These are phyloP conservation scores for Hortiboletus rubellus DNA, from an alignment of 1,284 basidiomycete species.

Conservation along the genomic window DNA sequence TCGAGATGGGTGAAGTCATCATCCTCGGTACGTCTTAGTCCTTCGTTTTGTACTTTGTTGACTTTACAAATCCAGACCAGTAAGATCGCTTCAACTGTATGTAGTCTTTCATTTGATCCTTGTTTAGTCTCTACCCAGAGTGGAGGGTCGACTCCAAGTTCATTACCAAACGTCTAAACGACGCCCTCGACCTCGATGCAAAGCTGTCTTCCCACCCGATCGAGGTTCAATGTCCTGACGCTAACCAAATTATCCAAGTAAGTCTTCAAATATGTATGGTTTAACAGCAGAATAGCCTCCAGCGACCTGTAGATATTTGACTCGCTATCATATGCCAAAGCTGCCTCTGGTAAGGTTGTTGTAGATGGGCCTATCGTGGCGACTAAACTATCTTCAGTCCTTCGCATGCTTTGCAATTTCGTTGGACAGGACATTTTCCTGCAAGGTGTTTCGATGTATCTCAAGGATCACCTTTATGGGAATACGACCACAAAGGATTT, in stretches of 20 bases:
- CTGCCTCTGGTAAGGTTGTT: constrained; percentile 61
- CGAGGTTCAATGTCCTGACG: constrained; percentile 89
- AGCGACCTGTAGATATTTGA: constrained; percentile 71
- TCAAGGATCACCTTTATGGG: constrained; percentile 83
- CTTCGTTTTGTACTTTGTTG: neutral
- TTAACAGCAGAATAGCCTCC: neutral
- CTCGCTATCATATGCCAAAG: constrained; percentile 83
- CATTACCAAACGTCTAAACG: constrained; percentile 59
- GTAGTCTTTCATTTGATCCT: constrained; percentile 5
- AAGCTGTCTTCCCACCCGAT: constrained; percentile 94
- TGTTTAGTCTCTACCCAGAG: constrained; percentile 67
- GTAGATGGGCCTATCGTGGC: neutral
- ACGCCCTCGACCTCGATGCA: constrained; percentile 81
- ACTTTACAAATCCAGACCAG: constrained; percentile 45
- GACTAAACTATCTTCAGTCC: constrained; percentile 47
- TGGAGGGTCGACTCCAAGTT: constrained; percentile 76
- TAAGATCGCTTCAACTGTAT: constrained; percentile 19
- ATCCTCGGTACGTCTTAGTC: constrained; percentile 62
- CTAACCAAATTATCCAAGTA: constrained; percentile 82
- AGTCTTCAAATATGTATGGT: neutral
- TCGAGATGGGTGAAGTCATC: constrained; percentile 88
- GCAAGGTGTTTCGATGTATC: constrained; percentile 87
- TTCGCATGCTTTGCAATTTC: constrained; percentile 89
- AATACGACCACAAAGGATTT: constrained; percentile 89
- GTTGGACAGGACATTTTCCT: constrained; percentile 91